These are phyloP conservation scores for Nicotiana tomentosiformis DNA, from an alignment of 257 asterid species.

Conservation along the genomic window DNA sequence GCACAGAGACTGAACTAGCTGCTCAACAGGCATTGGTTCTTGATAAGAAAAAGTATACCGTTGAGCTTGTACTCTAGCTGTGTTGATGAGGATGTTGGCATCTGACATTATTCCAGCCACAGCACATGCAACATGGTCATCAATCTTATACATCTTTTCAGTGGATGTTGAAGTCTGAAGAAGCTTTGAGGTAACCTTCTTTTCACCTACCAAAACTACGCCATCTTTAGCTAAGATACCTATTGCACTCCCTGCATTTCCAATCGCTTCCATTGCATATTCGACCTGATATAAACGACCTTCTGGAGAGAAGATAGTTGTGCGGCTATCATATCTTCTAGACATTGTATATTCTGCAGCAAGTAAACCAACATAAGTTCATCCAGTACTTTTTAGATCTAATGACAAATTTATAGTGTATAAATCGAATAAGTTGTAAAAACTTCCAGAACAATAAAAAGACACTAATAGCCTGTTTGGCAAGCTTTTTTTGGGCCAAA, in stretches of 20 bases:
- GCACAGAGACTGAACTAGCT: slow-evolving; percentile 5
- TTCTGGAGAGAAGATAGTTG: slow-evolving; percentile 9
- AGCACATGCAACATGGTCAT: too few species aligned
- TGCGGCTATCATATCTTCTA: slow-evolving; percentile 10
- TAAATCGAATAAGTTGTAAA: neutral
- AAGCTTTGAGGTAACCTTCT: too few species aligned
- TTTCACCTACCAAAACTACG: too few species aligned
- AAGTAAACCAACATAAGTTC: neutral
- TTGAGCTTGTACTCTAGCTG: too few species aligned
- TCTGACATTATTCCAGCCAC: too few species aligned
- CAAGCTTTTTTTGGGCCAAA: too few species aligned
- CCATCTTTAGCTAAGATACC: neutral
- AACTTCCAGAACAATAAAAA: neutral
- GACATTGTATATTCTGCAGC: slow-evolving; percentile 3
- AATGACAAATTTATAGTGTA: neutral
- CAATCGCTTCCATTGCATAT: slow-evolving; percentile 10
- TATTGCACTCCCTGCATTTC: slow-evolving; percentile 10
- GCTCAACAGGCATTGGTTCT: neutral
- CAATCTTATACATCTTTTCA: too few species aligned
- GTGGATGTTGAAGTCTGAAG: too few species aligned
- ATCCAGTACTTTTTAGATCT: neutral
- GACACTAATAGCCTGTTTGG: too few species aligned
- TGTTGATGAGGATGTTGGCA: too few species aligned
- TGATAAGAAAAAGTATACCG: too few species aligned
- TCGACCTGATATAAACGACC: slow-evolving; percentile 7